Evolutionary conservation across 257 asterid species (phyloP).

Genomic region (Verbascum thapsus): DNA sequence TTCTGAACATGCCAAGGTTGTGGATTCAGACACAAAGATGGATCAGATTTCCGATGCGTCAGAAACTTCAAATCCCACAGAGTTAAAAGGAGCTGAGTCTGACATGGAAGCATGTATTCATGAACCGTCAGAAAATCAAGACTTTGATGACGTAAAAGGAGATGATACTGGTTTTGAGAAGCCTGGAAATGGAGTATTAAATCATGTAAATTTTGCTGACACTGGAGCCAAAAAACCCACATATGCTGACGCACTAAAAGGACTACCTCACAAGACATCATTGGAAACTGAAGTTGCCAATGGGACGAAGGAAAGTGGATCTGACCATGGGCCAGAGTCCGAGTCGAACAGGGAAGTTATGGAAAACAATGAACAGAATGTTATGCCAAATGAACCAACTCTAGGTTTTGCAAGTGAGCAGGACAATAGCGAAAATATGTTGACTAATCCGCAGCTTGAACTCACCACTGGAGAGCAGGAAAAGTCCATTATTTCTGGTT

Average conservation of each 20-base stretch:
- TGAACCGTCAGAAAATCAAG: conserved; percentile 27
- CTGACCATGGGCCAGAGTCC: conserved; percentile 29
- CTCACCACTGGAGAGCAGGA: conserved; percentile 29
- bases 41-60: conserved; percentile 28
- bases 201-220: conserved; percentile 30
- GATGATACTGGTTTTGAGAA: conserved; percentile 28
- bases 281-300: conserved; percentile 41
- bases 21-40: conserved; percentile 36
- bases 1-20: conserved; percentile 34
- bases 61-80: conserved; percentile 40
- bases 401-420: conserved; percentile 33
- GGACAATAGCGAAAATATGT: conserved; percentile 32
- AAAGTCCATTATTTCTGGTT: conserved; percentile 30
- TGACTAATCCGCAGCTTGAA: conserved; percentile 22
- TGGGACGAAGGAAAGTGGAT: conserved; percentile 35
- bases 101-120: conserved; percentile 26
- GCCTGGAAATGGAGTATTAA: conserved; percentile 44
- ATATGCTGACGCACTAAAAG: conserved; percentile 35
- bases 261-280: conserved; percentile 31
- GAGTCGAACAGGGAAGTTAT: conserved; percentile 33
- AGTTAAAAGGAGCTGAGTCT: conserved; percentile 33
- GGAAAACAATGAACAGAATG: conserved; percentile 30
- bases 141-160: conserved; percentile 29
- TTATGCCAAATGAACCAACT: conserved; percentile 19
- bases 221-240: conserved; percentile 28